phyloP scores from a whole-genome alignment of 2,329 filamentous ascomycete species.

The Gnomoniopsis smithogilvyi region DNA sequence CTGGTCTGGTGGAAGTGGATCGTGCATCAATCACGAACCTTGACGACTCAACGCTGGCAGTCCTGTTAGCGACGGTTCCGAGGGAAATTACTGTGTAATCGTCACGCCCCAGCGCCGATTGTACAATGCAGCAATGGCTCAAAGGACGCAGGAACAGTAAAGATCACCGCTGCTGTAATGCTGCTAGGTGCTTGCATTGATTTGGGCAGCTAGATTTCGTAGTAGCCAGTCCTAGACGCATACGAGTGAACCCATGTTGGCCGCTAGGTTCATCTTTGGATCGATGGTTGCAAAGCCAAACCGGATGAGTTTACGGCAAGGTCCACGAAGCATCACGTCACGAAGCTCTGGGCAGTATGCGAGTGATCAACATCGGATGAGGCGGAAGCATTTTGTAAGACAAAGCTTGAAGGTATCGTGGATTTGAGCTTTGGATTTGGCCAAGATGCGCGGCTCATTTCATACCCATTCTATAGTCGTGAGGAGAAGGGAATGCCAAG shows the following conservation, averaged over 20 bases:
- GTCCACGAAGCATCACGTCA: background rate
- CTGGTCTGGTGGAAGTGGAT: background rate
- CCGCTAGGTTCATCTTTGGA: no score
- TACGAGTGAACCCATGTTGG: no score
- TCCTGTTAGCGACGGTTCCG: background rate
- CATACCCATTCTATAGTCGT: no score
- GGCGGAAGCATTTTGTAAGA: background rate
- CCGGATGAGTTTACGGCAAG: background rate
- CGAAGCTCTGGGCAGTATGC: background rate
- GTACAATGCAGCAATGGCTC: no score
- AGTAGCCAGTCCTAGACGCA: background rate
- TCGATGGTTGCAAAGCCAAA: no score
- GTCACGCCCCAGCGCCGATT: no score
- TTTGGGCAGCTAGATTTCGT: background rate
- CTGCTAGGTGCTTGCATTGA: background rate
- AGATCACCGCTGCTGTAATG: background rate
- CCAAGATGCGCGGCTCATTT: background rate
- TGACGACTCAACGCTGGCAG: background rate
- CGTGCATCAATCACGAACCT: background rate
- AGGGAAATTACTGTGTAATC: background rate
- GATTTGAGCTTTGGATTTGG: background rate
- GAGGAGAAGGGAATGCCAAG: background rate
- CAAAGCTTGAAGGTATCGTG: background rate
- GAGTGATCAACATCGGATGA: background rate
- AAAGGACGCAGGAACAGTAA: slow-evolving; percentile 1